Conservation (phyloP, 176 grass and related monocot species). For the Bonia amplexicaulis region DNA sequence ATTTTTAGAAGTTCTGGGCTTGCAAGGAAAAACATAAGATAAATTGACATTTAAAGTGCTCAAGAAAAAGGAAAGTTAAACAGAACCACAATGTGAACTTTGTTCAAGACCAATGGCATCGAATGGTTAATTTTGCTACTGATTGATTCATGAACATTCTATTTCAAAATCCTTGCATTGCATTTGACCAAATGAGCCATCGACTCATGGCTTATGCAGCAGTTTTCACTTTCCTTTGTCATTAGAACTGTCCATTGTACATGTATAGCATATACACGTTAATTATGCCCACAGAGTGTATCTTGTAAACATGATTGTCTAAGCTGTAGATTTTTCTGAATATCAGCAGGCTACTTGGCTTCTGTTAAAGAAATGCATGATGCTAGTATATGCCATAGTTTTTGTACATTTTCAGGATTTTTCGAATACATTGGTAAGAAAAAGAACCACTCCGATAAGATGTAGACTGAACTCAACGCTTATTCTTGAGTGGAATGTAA, state of each 20-base stretch:
- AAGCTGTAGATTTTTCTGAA: not conserved
- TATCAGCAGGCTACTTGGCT: not conserved
- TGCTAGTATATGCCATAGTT: not conserved
- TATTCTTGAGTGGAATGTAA: not conserved
- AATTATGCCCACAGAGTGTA: not conserved
- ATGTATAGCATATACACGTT: not conserved
- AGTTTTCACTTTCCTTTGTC: not conserved
- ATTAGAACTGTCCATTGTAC: not conserved
- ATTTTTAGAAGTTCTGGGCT: not conserved
- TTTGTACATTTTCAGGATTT: not conserved
- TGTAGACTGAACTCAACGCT: not conserved
- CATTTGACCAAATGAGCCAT: not conserved
- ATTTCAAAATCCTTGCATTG: conserved; percentile 13
- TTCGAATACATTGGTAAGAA: not conserved
- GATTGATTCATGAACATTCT: conserved; percentile 7
- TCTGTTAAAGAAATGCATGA: not conserved
- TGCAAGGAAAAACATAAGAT: conserved; percentile 1
- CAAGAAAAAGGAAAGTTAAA: not conserved
- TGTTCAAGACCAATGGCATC: not conserved
- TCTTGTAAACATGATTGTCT: not conserved
- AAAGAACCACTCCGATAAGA: not conserved
- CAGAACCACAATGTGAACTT: not conserved
- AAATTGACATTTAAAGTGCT: not conserved
- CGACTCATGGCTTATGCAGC: not conserved
- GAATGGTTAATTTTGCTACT: not conserved